Base-by-base conservation (phyloP, 345 rosid species). In the Odontarrhena argentea region DNA sequence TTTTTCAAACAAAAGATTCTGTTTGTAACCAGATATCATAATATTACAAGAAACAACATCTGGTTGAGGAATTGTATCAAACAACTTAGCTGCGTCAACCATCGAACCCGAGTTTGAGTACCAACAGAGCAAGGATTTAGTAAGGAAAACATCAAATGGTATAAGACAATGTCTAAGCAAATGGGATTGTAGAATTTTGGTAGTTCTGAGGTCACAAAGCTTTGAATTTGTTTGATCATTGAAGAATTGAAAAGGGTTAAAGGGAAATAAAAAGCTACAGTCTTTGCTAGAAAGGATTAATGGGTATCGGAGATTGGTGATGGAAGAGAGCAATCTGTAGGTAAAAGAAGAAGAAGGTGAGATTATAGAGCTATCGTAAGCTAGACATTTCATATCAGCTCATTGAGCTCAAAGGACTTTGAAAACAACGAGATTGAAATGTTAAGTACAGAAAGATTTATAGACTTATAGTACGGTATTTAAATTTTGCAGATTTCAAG, bases 21-120 rank as follows among this genome's bases (percentile, higher is more conserved):
- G 41, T 70, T 77, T 84, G 55, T 64, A 85, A 37, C 92, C 85
- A 1, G 88, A 84, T 35, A 87, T 79, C 73, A 85, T 72, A 32
- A 74, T 78, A 45, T 87, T 90, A 87, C 92, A 90, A 24, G 90
- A 84, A 57, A 84, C 60, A 51, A 69, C 77, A 64, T 76, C 82
- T 74, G 80, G 77, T 11, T 78, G 66, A 76, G 88, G 77, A 74
- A 79, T 83, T 82, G 62, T 42, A 52, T 80, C 95, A 51, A 90
- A 90, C 85, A 90, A 2, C 74, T 86, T 84, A 44, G 78, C 68
- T n/a, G 95, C 90, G 24, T 76, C 60, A 6, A 43, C 54, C 76
- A 76, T 54, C 2, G 81, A 82, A 54, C 78, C 74, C 32, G 79
- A 79, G 41, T 78, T 77, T n/a, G 81, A 63, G 59, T 83, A 90